Evolutionary conservation across 2,329 filamentous ascomycete species (phyloP), one percentile per base, ranked within the genome.

Genomic region (Plenodomus lindquistii): DNA sequence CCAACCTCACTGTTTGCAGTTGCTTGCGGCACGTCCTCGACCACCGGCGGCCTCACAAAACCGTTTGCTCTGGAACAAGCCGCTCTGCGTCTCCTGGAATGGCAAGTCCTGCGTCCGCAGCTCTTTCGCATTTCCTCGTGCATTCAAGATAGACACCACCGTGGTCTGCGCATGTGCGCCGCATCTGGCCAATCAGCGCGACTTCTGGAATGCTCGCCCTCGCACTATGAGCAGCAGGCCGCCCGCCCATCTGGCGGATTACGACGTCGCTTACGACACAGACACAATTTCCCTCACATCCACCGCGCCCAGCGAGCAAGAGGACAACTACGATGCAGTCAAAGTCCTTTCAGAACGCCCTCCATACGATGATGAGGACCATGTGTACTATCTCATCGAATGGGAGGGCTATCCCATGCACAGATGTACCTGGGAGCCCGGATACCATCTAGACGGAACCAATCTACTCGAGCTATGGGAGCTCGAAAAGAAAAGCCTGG

Each of bases 391-490:
- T 62, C 77, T 91, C 1, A 79, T 89, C 18, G 79, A 82, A 50
- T 91, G 87, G 87, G 73, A 76, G 20, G 79, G 75, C 2, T 91
- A 86, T 60, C 73, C 77, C 1, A 52, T 84, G 21, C 48, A 67
- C 36, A 44, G 54, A 63, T 67, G 60, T 35, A 67, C 66, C 1
- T 69, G 63, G 63, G 67, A 71, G 45, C 67, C 67, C 10, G 21
- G 37, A 10, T 37, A 42, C 2, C 17, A 64, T 37, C 17, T 69
- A 9, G 49, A 46, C 1, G 48, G 45, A 2, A 42, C 50, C 15
- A 22, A 37, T 6, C 29, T 62, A 6, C 29, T 65, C 17, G 15
- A 35, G 9, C 13, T 20, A 4, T 65, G 60, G 62, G 29, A 46
- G 1, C 24, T 46, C 1, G 24, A 48, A 15, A 60, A 55, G 21